Percentiles rank a stretch among this genome's conserved stretches.
Conservation (phyloP, 768 basidiomycete genomes). For the Tricholoma terreum region DNA sequence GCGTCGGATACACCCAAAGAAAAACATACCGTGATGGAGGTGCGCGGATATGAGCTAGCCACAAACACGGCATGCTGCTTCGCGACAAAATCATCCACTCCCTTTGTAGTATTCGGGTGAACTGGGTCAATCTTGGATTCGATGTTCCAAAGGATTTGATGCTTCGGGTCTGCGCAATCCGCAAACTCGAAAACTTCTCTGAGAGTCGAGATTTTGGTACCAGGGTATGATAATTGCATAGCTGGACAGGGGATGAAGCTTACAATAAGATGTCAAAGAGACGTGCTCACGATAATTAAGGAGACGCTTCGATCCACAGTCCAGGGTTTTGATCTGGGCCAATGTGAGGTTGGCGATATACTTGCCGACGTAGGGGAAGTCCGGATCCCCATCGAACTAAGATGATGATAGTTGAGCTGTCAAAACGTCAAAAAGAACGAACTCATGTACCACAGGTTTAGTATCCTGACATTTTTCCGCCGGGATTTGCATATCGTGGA, state of each 20-base stretch:
- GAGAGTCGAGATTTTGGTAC: slow-evolving; percentile 69
- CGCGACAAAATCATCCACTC: slow-evolving; percentile 58
- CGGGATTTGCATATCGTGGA: slow-evolving; percentile 72
- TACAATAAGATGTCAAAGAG: background rate
- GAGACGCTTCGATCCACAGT: slow-evolving; percentile 72
- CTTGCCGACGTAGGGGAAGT: slow-evolving; percentile 76
- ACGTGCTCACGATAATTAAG: slow-evolving; percentile 50
- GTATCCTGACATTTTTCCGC: slow-evolving; percentile 70
- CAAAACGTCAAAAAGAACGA: too few relatives aligned
- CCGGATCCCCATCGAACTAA: slow-evolving; percentile 55
- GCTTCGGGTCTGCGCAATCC: slow-evolving; percentile 64
- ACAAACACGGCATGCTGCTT: slow-evolving; percentile 58
- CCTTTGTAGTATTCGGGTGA: slow-evolving; percentile 47
- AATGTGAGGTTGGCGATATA: slow-evolving; percentile 73
- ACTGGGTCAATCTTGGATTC: slow-evolving; percentile 72
- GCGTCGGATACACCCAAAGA: background rate
- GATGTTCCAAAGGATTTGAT: slow-evolving; percentile 68
- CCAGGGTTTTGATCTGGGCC: slow-evolving; percentile 74
- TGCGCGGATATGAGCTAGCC: slow-evolving; percentile 54
- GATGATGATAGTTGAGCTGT: background rate
- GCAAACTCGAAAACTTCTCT: slow-evolving; percentile 75
- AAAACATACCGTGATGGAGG: slow-evolving; percentile 56
- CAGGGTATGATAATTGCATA: slow-evolving; percentile 62
- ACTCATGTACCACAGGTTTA: slow-evolving; percentile 48
- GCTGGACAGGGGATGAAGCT: background rate